Base-by-base conservation (phyloP, 495 filamentous ascomycete species). In the Podospora conica region DNA sequence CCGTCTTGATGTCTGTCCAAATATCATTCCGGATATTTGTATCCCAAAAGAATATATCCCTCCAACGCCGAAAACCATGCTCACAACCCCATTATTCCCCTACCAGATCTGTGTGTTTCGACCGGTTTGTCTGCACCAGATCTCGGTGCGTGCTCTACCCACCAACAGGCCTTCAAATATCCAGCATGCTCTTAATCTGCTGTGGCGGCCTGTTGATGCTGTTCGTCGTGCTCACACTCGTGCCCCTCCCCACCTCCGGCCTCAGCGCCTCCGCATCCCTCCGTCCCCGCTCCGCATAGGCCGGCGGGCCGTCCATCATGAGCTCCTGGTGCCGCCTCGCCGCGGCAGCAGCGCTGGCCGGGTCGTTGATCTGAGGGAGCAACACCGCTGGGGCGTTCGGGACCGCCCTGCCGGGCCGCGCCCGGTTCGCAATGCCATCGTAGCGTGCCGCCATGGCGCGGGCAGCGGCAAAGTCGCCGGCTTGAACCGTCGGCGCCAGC, bases 151-250 rank as follows among this genome's bases (percentile, higher is more conserved):
- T 15, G 24, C 11, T 25, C 9, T 21, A 63, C 3, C 3, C 53
- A 25, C 18, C 22, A 9, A 27, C 22, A 56, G 18, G 24, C 57
- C 21, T 27, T 80, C 70, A 86, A 8, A 87, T 69, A 77, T 87
- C 84, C 68, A 87, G 69, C 85, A 87, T 87, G 67, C 83, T 86
- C 71, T 75, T 78, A 15, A 86, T 76, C 68, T 80, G 76, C 71
- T 83, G 80, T 25, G 81, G 83, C 60, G 77, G 75, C 23, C 66
- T 73, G 12, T 63, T 74, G 7, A 74, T 77, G 29, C 77, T 80
- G 3, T 69, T 29, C 9, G 65, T 63, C 23, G 79, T 78, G 23
- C 40, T 66, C 1, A 71, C 73, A 40, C 78, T 80, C 0, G 68
- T 55, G 21, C 76, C 81, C 27, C 79, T 75, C 24, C 71, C 73